Base-by-base conservation (phyloP, 495 filamentous ascomycete species). In the Lasiosphaeria miniovina region DNA sequence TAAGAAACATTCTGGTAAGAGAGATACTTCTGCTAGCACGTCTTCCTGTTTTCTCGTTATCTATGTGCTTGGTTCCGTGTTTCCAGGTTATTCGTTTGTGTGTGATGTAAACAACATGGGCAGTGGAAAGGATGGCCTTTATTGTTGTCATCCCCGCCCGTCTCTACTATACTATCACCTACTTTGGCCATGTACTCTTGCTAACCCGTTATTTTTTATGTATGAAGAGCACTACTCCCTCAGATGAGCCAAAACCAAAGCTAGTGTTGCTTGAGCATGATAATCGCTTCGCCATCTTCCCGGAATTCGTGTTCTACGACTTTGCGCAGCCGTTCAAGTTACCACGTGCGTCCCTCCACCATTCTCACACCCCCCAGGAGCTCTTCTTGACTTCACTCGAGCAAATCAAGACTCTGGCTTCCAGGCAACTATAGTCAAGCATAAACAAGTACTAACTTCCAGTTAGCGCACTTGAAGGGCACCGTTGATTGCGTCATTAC, bases 221-320 rank as follows among this genome's bases (percentile, higher is more conserved):
- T 6, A 11, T 35, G 3, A 43, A 24, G 34, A 54, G 63, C 49
- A 51, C 55, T 32, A 65, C 68, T 11, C 45, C 68, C 36, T 68
- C 64, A 33, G 65, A 69, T 54, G 58, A 69, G 36, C 68, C 69
- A n/a, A 74, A 64, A 43, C 85, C 86, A 2, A 80, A 79, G 58
- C 60, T 91, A 32, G 72, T 74, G 38, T 77, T 92, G 1, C 75
- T 93, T 11, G 89, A 93, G 69, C 88, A 81, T 67, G 89, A 92
- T 68, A 71, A 79, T 51, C 81, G 90, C 15, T 92, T 92, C 69
- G 73, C 77, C 14, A 78, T 91, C 15, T 89, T 93, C 64, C 61
- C 74, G 8, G 88, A 90, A 65, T 92, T 89, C 65, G 69, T 86
- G 24, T 79, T 77, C 50, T 93, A 92, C 71, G 88, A 93, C 71